phyloP scores from a whole-genome alignment of 306 rosid genomes.

The Vicia sativa region DNA sequence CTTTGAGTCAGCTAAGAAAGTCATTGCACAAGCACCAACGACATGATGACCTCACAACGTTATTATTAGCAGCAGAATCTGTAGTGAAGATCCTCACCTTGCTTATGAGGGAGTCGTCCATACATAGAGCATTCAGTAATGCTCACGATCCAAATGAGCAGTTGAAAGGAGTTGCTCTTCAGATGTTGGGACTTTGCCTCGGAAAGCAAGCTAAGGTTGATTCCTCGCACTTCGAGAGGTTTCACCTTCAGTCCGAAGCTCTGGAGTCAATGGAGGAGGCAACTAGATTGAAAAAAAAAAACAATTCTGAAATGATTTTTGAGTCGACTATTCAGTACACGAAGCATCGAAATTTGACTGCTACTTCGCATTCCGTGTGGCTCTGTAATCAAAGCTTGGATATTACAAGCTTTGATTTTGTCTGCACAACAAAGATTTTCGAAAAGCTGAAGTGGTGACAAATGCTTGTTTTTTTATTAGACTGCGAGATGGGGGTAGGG shows the following conservation, averaged over 20 bases:
- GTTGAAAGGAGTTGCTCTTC: slow-evolving; percentile 71
- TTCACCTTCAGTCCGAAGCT: slow-evolving; percentile 38
- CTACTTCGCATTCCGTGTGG: slow-evolving; percentile 84
- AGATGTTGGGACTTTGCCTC: slow-evolving; percentile 79
- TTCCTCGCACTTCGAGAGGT: slow-evolving; percentile 46
- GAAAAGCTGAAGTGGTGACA: slow-evolving; percentile 83
- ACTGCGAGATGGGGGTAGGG: slow-evolving; percentile 98
- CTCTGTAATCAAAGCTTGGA: slow-evolving; percentile 80
- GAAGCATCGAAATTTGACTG: slow-evolving; percentile 69
- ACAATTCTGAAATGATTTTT: slow-evolving; percentile 67
- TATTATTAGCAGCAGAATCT: slow-evolving; percentile 77
- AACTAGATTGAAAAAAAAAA: slow-evolving; percentile 29
- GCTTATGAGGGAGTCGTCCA: slow-evolving; percentile 82
- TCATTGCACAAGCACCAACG: slow-evolving; percentile 78
- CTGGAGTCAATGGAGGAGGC: slow-evolving; percentile 39
- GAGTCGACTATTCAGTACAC: slow-evolving; percentile 80
- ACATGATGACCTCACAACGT: slow-evolving; percentile 68
- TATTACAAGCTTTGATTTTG: slow-evolving; percentile 82
- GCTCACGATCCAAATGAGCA: slow-evolving; percentile 60
- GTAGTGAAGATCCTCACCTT: slow-evolving; percentile 74
- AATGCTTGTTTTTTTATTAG: slow-evolving; percentile 93
- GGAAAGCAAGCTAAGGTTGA: slow-evolving; percentile 75
- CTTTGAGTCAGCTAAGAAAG: slow-evolving; percentile 74
- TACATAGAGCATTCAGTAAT: slow-evolving; percentile 59
- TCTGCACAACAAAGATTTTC: slow-evolving; percentile 80